Base-by-base conservation (phyloP, 1,284 basidiomycete genomes). In the Vanrija sp. region DNA sequence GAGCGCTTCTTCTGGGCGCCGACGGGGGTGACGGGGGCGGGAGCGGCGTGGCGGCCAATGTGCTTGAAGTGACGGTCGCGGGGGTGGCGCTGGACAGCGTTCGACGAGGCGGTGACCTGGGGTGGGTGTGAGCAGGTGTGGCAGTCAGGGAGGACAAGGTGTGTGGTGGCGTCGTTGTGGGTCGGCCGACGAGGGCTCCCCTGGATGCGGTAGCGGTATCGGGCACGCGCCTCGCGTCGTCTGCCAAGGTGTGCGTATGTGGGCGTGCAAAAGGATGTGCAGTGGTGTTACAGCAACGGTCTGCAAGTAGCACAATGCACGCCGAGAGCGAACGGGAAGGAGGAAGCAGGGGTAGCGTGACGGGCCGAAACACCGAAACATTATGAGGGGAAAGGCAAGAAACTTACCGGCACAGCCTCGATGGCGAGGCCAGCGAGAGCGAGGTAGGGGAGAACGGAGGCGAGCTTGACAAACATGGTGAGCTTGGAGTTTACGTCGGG, bases 1-100 rank as follows among this genome's bases (percentile, higher is more conserved):
- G 84, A 85, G 10, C 85, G 76, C 54, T 61, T 51, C 46, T 9
- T 10, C 51, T 51, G 23, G 40, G 55, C 45, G 19, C 46, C 52
- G 46, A 18, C 51, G 21, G 38, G 25, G 42, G 26, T 12, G 5
- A 34, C 34, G 49, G 54, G 44, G 21, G 29, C 28, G 42, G 15
- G 14, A 46, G 39, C 39, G 29, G 26, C 34, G 23, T 28, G 23
- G 38, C 42, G 40, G 26, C n/a, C 46, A 23, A 34, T 34, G 34
- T 43, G 28, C 39, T 43, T 26, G 21, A 15, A 29, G 43, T 52
- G 49, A 49, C 49, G 54, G 18, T 39, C 43, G 21, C 52, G 58
- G 16, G 25, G 51, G 52, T 46, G 48, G 43, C 52, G 51, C 3
- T 19, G n/a, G 42, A 52, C 28, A 19, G 42, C 38, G 52, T 56